A percentile compares a stretch with the other conserved stretches of the same genome.
Evolutionary conservation across 2,329 filamentous ascomycete species (phyloP).

Genomic region (Cercospora canescens): DNA sequence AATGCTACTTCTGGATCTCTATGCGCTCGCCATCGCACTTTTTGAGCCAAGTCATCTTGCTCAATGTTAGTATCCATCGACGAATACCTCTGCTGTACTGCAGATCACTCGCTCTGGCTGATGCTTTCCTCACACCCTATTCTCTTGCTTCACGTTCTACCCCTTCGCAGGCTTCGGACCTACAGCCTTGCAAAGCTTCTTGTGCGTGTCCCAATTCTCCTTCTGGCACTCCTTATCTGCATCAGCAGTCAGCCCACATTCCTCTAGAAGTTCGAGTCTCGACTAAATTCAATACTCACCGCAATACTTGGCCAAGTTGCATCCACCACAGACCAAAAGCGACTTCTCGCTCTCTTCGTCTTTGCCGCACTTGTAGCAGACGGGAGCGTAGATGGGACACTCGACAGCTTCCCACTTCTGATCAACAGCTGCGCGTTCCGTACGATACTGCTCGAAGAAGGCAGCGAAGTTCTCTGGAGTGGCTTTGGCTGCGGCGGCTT

Average conservation of each 20-base stretch:
- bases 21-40: not conserved
- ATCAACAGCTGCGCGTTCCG: not conserved
- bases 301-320: slow-evolving; percentile 1
- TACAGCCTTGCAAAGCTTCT: not conserved
- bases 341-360: not conserved
- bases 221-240: slow-evolving; percentile 3
- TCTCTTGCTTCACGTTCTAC: not conserved
- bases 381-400: not conserved
- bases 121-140: too few species aligned
- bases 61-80: not conserved
- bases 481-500: not conserved
- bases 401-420: not conserved
- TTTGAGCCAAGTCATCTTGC: not conserved
- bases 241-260: not conserved
- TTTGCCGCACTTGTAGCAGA: not conserved
- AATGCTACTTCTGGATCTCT: not conserved
- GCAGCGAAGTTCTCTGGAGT: slow-evolving; percentile 2
- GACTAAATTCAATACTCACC: not conserved
- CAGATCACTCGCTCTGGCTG: not conserved
- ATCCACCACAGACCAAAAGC: slow-evolving; percentile 1
- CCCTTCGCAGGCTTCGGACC: not conserved
- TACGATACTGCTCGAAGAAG: not conserved
- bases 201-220: slow-evolving; percentile 1
- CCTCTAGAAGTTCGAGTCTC: not conserved
- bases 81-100: not conserved